Percentiles rank a stretch among this genome's conserved stretches.
phyloP scores from a whole-genome alignment of 2,329 filamentous ascomycete genomes.

The Penicillium sp. region DNA sequence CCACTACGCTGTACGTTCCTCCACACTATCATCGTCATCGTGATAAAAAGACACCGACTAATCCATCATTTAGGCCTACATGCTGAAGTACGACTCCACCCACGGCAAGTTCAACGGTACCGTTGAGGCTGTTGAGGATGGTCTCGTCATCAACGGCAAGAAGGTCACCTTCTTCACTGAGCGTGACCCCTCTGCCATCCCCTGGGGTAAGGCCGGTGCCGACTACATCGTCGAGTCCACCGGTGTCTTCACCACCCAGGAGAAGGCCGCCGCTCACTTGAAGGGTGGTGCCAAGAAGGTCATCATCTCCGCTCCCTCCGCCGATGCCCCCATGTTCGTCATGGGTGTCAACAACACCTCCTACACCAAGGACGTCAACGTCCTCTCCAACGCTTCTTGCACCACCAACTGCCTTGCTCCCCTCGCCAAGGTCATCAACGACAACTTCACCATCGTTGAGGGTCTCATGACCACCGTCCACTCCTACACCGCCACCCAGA shows the following conservation, averaged over 20 bases:
- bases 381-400: conserved; percentile 99
- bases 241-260: conserved; percentile 97
- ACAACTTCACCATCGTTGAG: conserved; percentile 97
- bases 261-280: conserved; percentile 93
- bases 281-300: conserved; percentile 98
- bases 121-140: conserved; percentile 67
- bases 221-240: conserved; percentile 97
- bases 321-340: conserved; percentile 98
- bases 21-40: not conserved
- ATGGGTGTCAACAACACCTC: conserved; percentile 97
- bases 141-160: conserved; percentile 90
- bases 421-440: conserved; percentile 98
- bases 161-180: conserved; percentile 91
- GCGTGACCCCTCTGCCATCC: conserved; percentile 85
- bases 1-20: conserved; percentile 84
- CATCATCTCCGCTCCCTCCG: conserved; percentile 62
- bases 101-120: conserved; percentile 97
- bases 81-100: conserved; percentile 99
- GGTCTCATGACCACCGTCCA: conserved; percentile 99
- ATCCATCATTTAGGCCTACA: conserved; percentile 73
- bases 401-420: conserved; percentile 99
- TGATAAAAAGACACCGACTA: not conserved
- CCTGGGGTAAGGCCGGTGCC: conserved; percentile 84
- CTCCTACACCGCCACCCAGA: conserved; percentile 99
- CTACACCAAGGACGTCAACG: conserved; percentile 86